Evolutionary conservation across 305 asterid genomes (phyloP), one percentile per base, ranked within the genome.

Genomic region (Fraxinus baroniana): DNA sequence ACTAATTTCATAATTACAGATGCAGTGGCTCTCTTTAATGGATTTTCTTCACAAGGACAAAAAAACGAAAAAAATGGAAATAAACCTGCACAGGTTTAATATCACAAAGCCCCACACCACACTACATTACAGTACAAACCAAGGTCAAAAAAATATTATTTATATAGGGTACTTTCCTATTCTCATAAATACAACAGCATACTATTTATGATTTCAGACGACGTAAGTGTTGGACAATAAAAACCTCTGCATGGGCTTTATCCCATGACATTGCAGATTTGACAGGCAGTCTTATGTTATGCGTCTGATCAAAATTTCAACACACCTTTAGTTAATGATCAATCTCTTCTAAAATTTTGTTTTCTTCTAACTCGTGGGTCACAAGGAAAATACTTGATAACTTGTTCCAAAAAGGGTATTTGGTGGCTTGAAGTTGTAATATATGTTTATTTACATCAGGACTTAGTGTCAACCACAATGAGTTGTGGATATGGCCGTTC

Each of bases 51-150:
- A 35, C 39, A 62, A 78, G 46, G 55, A 79, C 77, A 60, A 32
- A 70, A 39, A 24, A 35, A 55, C 2, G 44, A 8, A 85, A 7
- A 4, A 39, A 39, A 72, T 5, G 1, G 36, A 41, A 70, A 81
- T 55, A 78, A 77, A 28, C 37, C 74, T 12, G 73, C 82, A 81
- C 37, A 32, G 24, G 5, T 62, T 73, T 80, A 77, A 15, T 17
- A 64, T 26, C 17, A 37, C 62, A 84, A 39, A 15, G 18, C 39
- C 72, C 28, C 35, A 80, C 73, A 76, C 44, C 35, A 82, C 73
- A 76, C 44, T 66, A 74, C 66, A 60, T 57, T 49, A 49, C 37
- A 81, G 62, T 74, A 66, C 75, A 64, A 80, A 78, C 68, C 78
- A 71, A 26, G 36, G 36, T 10, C 9, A 66, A 66, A 66, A 30